Evolutionary conservation across 2,329 filamentous ascomycete genomes (phyloP), one percentile per base, ranked within the genome.

Genomic region (Gnomoniopsis sp.): DNA sequence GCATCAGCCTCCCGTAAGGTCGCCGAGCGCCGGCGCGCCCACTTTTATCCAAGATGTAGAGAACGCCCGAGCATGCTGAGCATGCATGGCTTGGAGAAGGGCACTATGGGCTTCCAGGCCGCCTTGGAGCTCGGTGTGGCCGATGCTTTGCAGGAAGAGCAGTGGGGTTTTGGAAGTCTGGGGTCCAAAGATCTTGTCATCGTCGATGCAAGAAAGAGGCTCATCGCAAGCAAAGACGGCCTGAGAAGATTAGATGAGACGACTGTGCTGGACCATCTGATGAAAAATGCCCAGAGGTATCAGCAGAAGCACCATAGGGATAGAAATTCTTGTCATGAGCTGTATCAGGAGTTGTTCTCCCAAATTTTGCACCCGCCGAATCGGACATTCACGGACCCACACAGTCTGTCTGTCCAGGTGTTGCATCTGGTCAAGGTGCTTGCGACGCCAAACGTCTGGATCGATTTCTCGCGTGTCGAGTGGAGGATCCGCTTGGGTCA

Each of bases 401-500:
- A 84, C 66, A 83, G 87, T 55, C 74, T 91, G 21, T 80, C 86
- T 47, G 85, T 89, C 38, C 88, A 91, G 68, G 90, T 91, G 57
- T 79, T 87, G 64, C 82, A 85, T 3, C 73, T 91, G 19, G 79
- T 91, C 49, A 85, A 85, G 67, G 82, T 88, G 11, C 77, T 91
- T 48, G 83, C 81, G 0, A 75, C 83, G 8, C 79, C 85, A 55
- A 87, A 88, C 57, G 82, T 89, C 49, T 91, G 88, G 88, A 81
- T 88, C 53, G 88, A 91, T 70, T 88, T 91, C 64, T 88, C 87
- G 21, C 79, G 86, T 34, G 85, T 91, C 7, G 88, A 91, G 68
- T 91, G 88, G 88, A 81, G 88, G 41, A 88, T 91, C 59, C 79
- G 87, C 14, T 76, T 91, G 1, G 88, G 88, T 7, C 88, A 90